Evolutionary conservation across 2,329 filamentous ascomycete species (phyloP), one percentile per base, ranked within the genome.

Genomic region (Xylaria sp.): DNA sequence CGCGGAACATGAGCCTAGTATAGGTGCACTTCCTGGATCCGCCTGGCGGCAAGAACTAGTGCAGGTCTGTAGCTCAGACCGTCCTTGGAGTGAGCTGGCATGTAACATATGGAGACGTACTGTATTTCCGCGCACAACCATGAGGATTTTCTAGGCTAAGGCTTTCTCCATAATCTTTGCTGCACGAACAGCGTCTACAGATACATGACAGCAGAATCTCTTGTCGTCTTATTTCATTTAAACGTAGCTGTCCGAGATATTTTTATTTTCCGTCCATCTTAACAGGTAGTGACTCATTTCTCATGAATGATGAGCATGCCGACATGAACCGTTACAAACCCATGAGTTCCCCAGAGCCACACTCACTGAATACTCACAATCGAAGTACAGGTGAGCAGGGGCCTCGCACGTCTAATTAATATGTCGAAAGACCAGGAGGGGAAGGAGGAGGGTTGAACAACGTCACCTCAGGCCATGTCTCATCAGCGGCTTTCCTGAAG

Each of bases 391-490:
- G 44, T 10, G 39, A 20, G 44, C 32, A 23, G 4, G 10, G n/a
- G 3, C 52, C 15, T 58, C 37, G 48, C n/a, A 20, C 25, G 25
- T n/a, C 46, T 61, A 20, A 65, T 34, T 25, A 34, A 20, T 70
- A 70, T 46, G 68, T 56, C 7, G 66, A 62, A 59, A 51, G 9
- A n/a, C 50, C 3, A 34, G 68, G 51, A 41, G 68, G 44, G 12
- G 68, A 15, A 46, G 70, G 58, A n/a, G 52, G 65, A 28, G 69
- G 70, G 13, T 48, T 79, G 70, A 87, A 84, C 51, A 81, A 76
- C 7, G 84, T 86, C 34, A 85, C 85, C 58, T 84, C 80, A 0
- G 85, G 85, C 80, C 85, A 89, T 76, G 85, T 88, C 58, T 78
- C 76, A 28, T 80, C 79, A 4, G 87, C 86, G 20, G 81, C 82